Percentiles rank a stretch among this genome's conserved stretches.
Evolutionary conservation across 352 stramenopile genomes (phyloP).

Genomic region (Globisporangium solare): DNA sequence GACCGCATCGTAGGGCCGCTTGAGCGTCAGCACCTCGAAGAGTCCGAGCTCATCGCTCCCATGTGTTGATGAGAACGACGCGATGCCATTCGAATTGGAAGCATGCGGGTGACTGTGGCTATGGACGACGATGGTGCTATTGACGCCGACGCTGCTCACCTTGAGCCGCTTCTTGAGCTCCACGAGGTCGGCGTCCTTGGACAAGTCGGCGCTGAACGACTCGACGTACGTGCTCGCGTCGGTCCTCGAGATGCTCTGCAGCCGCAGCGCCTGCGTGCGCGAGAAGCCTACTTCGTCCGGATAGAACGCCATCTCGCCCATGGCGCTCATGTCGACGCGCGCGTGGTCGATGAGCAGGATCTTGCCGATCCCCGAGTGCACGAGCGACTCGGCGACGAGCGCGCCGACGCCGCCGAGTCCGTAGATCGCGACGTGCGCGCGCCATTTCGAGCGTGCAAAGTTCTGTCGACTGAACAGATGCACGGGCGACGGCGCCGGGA

Average conservation of each 20-base stretch:
- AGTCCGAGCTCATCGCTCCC: conserved; percentile 14
- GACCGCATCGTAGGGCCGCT: conserved; percentile 34
- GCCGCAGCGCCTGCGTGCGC: conserved; percentile 27
- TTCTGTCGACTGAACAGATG: conserved; percentile 27
- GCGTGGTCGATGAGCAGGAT: conserved; percentile 32
- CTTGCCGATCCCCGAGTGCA: conserved; percentile 25
- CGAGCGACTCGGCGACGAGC: conserved; percentile 26
- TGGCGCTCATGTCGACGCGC: conserved; percentile 19
- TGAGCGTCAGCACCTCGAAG: conserved; percentile 35
- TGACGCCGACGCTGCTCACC: conserved; percentile 19
- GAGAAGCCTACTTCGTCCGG: conserved; percentile 31
- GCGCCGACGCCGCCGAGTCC: conserved; percentile 26
- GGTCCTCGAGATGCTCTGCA: conserved; percentile 22
- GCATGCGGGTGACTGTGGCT: not conserved
- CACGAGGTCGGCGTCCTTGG: conserved; percentile 22
- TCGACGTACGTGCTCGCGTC: conserved; percentile 18
- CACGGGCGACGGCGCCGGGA: conserved; percentile 14
- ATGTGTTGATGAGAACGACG: not conserved
- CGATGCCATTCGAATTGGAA: no score
- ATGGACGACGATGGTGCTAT: conserved; percentile 1
- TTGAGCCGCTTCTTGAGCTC: conserved; percentile 38
- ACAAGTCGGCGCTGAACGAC: conserved; percentile 24
- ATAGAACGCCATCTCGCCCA: conserved; percentile 23
- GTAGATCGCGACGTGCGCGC: conserved; percentile 25
- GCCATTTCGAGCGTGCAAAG: conserved; percentile 20